Evolutionary conservation across 169 alveolate genomes (phyloP), one percentile per base, ranked within the genome.

Genomic region (Cryptosporidium sp.): DNA sequence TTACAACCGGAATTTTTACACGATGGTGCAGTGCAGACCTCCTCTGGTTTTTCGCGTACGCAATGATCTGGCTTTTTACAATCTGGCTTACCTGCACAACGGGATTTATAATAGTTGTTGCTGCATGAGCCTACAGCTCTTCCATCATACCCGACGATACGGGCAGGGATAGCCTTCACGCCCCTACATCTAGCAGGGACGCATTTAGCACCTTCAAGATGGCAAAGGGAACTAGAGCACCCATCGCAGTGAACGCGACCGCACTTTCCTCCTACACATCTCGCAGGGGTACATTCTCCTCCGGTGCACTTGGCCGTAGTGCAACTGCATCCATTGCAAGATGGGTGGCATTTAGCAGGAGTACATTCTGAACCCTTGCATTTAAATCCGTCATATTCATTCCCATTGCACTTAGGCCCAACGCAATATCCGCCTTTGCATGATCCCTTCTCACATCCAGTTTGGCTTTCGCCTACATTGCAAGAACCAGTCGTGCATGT

Each of bases 111-210:
- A 9, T 18, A 51, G 1, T 53, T 29, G 69, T 35, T 71, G 21
- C 56, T 44, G 39, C 86, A 73, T 12, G 89, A 44, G 23, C 80
- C 89, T 10, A 60, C 75, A 10, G 89, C 65, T 9, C 68, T 33
- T 9, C 89, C 75, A 31, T 80, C 75, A 31, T 48, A 80, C 2
- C 89, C 75, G 0, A 80, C 89, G 14, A 60, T 80, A n/a, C 75
- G 89, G 3, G 87, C 73, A 7, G 89, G 89, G 7, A 65, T 26
- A 42, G 16, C 26, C 48, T 62, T 80, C 8, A 80, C 68, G 8
- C 89, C 89, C 42, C 80, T 80, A 18, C 73, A 60, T 80, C 75
- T 80, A 9, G 75, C 53, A 10, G 89, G 75, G 18, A 67, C 80
- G 26, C 80, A 80, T 16, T 72, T 72, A 9, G 70, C 69, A 1